Evolutionary conservation across 176 grass and related monocot genomes (phyloP), one percentile per base, ranked within the genome.

Genomic region (Phyllostachys edulis): DNA sequence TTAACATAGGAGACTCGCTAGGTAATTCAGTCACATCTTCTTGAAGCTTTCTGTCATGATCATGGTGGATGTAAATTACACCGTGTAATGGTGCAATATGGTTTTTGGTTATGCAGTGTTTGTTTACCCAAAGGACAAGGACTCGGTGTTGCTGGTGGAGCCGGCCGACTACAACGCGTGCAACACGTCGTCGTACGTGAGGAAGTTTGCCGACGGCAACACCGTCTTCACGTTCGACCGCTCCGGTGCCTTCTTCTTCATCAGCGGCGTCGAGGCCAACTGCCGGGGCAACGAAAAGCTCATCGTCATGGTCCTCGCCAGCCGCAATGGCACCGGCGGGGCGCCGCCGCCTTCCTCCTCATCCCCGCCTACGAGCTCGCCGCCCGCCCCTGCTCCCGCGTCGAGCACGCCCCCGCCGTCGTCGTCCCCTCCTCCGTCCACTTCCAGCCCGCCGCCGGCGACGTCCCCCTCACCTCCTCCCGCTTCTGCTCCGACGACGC

Each of bases 231-330:
- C 84, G 9, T 63, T 94, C 0, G 82, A 88, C 79, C 87, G 21
- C 59, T 21, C 95, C 44, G 95, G 95, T 16, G 27, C 70, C 2
- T 88, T 92, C 78, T 97, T 89, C 78, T 94, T 97, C 88, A 80
- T 97, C 71, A 97, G 92, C 36, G 94, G 85, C 75, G 81, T 91
- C 52, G 84, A 94, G 17, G 87, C 77, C 73, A 91, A 88, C 85
- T 97, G 90, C 76, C 67, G 88, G 16, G 88, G 49, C 76, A 88
- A 90, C 75, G 92, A 97, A 70, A 94, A 90, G n/a, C 52, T 97
- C 64, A 74, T 94, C 56, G 79, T 94, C 57, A 61, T 88, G 73
- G 90, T 97, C 38, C 76, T 97, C 84, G 75, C 84, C n/a, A 46
- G 80, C 69, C 65, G 37, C 64, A 86, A 86, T 47, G 57, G 7